These are phyloP conservation scores for Epichloe sp. DNA, from an alignment of 2,329 filamentous ascomycete genomes.

Conservation along the genomic window DNA sequence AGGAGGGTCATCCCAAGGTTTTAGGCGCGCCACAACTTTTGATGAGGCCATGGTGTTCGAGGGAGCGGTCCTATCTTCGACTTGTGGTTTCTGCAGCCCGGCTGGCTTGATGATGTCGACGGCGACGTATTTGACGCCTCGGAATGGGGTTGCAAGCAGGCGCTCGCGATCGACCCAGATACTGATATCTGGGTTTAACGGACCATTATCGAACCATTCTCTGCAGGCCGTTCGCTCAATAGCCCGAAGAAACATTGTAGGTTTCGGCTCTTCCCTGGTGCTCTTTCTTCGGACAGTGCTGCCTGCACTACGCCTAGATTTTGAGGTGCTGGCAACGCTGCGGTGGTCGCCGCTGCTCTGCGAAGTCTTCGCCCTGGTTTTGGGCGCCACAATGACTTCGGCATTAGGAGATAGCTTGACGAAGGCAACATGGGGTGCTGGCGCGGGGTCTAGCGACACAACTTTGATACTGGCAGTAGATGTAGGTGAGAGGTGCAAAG, in stretches of 20 bases:
- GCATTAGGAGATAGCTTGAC: conserved; percentile 89
- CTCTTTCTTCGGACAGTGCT: conserved; percentile 52
- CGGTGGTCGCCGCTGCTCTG: conserved; percentile 58
- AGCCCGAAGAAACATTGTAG: conserved; percentile 65
- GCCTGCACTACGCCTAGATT: conserved; percentile 64
- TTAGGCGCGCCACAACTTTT: conserved; percentile 64
- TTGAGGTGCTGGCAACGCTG: conserved; percentile 68
- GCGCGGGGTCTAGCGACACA: conserved; percentile 66
- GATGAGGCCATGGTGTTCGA: conserved; percentile 28
- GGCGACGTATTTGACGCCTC: conserved; percentile 62
- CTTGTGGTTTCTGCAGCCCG: conserved; percentile 56
- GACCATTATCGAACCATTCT: conserved; percentile 68
- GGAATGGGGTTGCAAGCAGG: conserved; percentile 56
- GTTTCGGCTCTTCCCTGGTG: conserved; percentile 50
- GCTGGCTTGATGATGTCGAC: conserved; percentile 82
- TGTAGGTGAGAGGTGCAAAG: conserved; percentile 85
- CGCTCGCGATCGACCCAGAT: conserved; percentile 80
- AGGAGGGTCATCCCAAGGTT: conserved; percentile 75
- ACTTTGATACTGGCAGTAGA: conserved; percentile 88
- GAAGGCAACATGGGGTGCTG: conserved; percentile 57
- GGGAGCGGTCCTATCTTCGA: conserved; percentile 50
- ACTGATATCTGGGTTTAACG: conserved; percentile 45
- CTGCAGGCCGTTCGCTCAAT: conserved; percentile 56
- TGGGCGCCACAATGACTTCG: conserved; percentile 94
- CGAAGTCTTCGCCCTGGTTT: conserved; percentile 60